phyloP scores from a whole-genome alignment of 2,329 filamentous ascomycete species.

The Myrmaecium sp. region DNA sequence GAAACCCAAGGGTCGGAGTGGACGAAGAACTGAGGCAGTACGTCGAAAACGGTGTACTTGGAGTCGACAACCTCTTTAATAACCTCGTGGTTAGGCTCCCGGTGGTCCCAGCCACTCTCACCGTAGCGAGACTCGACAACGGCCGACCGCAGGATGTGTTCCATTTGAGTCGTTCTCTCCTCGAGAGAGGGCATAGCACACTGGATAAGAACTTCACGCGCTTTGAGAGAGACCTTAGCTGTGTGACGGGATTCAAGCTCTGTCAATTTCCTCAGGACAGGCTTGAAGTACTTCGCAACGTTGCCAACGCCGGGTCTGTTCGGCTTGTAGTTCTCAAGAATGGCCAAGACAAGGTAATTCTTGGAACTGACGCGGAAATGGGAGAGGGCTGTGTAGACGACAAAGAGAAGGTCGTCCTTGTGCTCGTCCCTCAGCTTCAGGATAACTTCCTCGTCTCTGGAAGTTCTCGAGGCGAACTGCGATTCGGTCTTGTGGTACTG shows the following conservation, averaged over 20 bases:
- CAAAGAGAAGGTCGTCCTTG: slow-evolving; percentile 75
- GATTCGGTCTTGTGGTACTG: slow-evolving; percentile 71
- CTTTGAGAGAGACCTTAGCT: slow-evolving; percentile 93
- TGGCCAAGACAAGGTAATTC: slow-evolving; percentile 82
- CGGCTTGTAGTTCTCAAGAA: slow-evolving; percentile 84
- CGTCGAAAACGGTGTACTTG: slow-evolving; percentile 96
- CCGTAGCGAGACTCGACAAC: slow-evolving; percentile 96
- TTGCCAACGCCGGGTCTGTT: slow-evolving; percentile 86
- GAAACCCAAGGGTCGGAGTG: slow-evolving; percentile 91
- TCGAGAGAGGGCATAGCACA: slow-evolving; percentile 91
- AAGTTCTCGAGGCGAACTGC: slow-evolving; percentile 70
- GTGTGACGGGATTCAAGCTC: slow-evolving; percentile 77
- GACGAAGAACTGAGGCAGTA: slow-evolving; percentile 85
- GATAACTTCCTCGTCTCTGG: slow-evolving; percentile 84
- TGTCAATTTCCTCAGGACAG: slow-evolving; percentile 66
- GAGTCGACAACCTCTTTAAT: slow-evolving; percentile 98
- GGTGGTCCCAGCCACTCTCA: slow-evolving; percentile 91
- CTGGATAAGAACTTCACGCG: slow-evolving; percentile 92
- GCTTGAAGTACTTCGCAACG: slow-evolving; percentile 73
- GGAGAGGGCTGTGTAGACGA: slow-evolving; percentile 79
- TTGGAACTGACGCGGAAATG: slow-evolving; percentile 86
- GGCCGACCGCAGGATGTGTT: slow-evolving; percentile 90
- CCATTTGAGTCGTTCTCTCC: slow-evolving; percentile 91
- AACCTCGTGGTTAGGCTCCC: slow-evolving; percentile 74
- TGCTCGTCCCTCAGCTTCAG: slow-evolving; percentile 88